Percentiles rank a stretch among this genome's conserved stretches.
Evolutionary conservation across 2,329 filamentous ascomycete genomes (phyloP).

Genomic region (Trichoderma koningiopsis): DNA sequence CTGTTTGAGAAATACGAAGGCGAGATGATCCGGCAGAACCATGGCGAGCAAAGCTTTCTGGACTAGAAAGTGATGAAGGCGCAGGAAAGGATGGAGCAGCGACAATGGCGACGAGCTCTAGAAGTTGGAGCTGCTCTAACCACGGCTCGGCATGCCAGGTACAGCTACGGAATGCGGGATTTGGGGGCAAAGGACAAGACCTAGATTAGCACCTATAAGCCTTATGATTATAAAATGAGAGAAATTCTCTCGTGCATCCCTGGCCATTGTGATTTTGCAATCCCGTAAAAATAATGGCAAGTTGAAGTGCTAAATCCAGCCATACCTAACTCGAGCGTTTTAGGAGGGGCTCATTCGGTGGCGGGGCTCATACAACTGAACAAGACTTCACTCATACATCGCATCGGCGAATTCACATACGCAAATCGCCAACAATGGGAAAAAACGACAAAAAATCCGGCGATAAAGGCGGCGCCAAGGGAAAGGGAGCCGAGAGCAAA

Average conservation of each 20-base stretch:
- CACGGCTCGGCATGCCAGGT: constrained; percentile 23
- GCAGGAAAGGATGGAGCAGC: constrained; percentile 35
- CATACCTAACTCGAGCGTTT: not conserved
- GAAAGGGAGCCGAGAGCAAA: constrained; percentile 36
- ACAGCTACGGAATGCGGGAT: constrained; percentile 12
- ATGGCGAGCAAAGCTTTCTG: constrained; percentile 45
- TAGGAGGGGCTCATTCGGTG: constrained; percentile 13
- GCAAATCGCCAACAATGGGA: constrained; percentile 35
- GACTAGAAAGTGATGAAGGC: constrained; percentile 45
- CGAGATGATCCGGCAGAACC: constrained; percentile 43
- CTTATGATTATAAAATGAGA: not conserved
- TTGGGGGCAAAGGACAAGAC: not conserved
- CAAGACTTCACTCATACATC: constrained; percentile 9
- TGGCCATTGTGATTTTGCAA: not conserved
- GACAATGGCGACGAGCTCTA: constrained; percentile 35
- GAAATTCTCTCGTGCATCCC: not conserved
- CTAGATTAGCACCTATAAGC: not conserved
- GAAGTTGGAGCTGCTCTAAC: constrained; percentile 34
- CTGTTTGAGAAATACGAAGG: constrained; percentile 52
- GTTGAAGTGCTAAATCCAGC: not conserved
- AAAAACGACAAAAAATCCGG: constrained; percentile 47
- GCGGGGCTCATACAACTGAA: constrained; percentile 16
- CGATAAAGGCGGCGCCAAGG: constrained; percentile 43
- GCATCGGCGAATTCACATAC: not conserved
- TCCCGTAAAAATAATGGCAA: not conserved